Conservation (phyloP, 176 grass and related monocot species). For the Olyra latifolia region DNA sequence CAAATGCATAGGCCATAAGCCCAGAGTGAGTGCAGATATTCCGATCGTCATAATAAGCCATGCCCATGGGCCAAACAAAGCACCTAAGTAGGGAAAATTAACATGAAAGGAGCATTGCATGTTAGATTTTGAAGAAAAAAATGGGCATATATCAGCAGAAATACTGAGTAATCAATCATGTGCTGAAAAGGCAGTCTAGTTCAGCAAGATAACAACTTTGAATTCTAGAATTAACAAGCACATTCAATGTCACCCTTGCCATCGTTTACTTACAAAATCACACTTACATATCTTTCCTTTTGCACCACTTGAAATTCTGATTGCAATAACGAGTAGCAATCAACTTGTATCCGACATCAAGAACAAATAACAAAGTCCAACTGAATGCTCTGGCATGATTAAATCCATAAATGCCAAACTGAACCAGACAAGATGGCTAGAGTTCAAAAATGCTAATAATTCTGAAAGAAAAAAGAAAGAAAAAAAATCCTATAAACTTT, state of each 20-base stretch:
- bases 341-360: background rate
- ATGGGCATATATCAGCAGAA: background rate
- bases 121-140: background rate
- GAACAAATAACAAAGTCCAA: background rate
- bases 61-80: constrained; percentile 66
- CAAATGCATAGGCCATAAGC: constrained; percentile 79
- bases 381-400: background rate
- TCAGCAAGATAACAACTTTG: background rate
- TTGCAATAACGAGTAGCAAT: background rate
- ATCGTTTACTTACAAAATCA: constrained; percentile 1
- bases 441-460: background rate
- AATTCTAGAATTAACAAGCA: background rate
- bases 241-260: background rate
- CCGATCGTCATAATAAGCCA: constrained; percentile 77
- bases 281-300: background rate
- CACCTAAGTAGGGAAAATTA: constrained; percentile 45
- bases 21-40: constrained; percentile 68
- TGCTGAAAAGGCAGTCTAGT: background rate
- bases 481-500: background rate
- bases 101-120: background rate
- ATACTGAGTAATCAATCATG: background rate
- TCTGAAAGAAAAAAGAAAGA: background rate
- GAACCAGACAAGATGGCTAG: background rate
- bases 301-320: background rate
- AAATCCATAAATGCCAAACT: constrained; percentile 10